Evolutionary conservation across 2,329 filamentous ascomycete species (phyloP).

Genomic region (Xylaria sp.): DNA sequence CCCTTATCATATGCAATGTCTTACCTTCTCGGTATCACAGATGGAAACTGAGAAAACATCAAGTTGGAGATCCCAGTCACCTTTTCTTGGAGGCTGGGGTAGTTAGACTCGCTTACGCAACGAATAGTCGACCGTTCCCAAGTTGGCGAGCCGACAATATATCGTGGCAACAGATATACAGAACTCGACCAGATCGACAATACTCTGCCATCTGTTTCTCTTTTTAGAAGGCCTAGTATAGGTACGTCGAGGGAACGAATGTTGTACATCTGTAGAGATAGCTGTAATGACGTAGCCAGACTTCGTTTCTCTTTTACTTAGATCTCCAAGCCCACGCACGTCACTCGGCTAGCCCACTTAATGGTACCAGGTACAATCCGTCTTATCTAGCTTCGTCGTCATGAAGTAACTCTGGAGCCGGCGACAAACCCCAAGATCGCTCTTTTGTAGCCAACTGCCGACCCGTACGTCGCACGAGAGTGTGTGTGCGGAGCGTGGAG

Average conservation of each 20-base stretch:
- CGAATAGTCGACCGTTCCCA: constrained; percentile 1
- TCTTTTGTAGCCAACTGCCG: constrained; percentile 19
- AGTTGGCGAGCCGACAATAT: not conserved
- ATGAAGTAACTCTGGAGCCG: not conserved
- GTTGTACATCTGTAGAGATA: constrained; percentile 3
- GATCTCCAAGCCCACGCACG: not conserved
- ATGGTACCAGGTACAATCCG: not conserved
- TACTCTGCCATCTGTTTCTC: not conserved
- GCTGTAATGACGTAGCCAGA: constrained; percentile 13
- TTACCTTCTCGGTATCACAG: not conserved
- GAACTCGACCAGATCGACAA: not conserved
- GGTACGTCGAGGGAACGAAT: constrained; percentile 1
- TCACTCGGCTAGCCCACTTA: not conserved
- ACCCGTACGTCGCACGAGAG: not conserved
- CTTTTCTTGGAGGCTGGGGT: not conserved
- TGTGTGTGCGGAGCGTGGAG: constrained; percentile 15
- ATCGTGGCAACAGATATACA: not conserved
- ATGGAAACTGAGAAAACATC: not conserved
- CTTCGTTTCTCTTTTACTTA: not conserved
- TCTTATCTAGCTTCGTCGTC: constrained; percentile 2
- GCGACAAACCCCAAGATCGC: not conserved
- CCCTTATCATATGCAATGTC: not conserved
- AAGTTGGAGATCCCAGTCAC: not conserved
- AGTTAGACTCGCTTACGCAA: not conserved
- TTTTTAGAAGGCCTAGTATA: not conserved